phyloP scores from a whole-genome alignment of 2,329 filamentous ascomycete species.

The Cordyceps militaris region DNA sequence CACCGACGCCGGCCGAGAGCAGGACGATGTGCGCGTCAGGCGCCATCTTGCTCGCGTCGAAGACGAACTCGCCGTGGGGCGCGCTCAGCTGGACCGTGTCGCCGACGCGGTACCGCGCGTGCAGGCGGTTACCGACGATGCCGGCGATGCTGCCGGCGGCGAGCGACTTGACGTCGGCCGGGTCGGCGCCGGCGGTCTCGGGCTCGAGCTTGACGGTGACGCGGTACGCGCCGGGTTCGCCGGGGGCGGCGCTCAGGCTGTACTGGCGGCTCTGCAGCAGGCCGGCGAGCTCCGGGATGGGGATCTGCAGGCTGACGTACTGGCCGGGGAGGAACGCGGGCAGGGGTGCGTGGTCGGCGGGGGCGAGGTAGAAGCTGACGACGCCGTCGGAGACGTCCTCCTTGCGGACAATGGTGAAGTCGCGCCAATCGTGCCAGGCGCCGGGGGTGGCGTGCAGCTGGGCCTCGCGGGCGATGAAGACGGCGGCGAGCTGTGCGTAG shows the following conservation, averaged over 20 bases:
- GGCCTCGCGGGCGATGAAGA: conserved; percentile 61
- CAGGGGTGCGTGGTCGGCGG: conserved; percentile 47
- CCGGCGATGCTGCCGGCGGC: conserved; percentile 33
- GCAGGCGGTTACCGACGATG: conserved; percentile 46
- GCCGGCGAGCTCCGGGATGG: conserved; percentile 51
- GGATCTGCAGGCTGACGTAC: conserved; percentile 60
- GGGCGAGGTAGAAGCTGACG: conserved; percentile 63
- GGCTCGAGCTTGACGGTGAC: conserved; percentile 65
- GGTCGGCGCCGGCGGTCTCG: conserved; percentile 22
- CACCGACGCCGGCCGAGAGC: conserved; percentile 61
- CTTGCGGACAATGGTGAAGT: conserved; percentile 52
- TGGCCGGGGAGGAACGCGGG: conserved; percentile 63
- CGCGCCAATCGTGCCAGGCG: conserved; percentile 42
- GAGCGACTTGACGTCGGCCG: conserved; percentile 21
- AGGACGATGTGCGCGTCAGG: conserved; percentile 52
- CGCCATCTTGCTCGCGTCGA: conserved; percentile 38
- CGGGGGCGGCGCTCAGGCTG: conserved; percentile 56
- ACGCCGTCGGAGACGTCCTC: conserved; percentile 53
- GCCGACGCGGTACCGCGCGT: conserved; percentile 40
- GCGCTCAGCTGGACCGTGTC: conserved; percentile 49
- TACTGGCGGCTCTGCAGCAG: conserved; percentile 68
- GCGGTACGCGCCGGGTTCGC: conserved; percentile 50
- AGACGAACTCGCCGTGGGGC: conserved; percentile 55
- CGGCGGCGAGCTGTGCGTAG: conserved; percentile 62
- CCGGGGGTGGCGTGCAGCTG: conserved; percentile 48